A percentile compares a stretch with the other conserved stretches of the same genome.
Evolutionary conservation across 2,329 filamentous ascomycete species (phyloP).

Genomic region (Ophiostoma ulmi): DNA sequence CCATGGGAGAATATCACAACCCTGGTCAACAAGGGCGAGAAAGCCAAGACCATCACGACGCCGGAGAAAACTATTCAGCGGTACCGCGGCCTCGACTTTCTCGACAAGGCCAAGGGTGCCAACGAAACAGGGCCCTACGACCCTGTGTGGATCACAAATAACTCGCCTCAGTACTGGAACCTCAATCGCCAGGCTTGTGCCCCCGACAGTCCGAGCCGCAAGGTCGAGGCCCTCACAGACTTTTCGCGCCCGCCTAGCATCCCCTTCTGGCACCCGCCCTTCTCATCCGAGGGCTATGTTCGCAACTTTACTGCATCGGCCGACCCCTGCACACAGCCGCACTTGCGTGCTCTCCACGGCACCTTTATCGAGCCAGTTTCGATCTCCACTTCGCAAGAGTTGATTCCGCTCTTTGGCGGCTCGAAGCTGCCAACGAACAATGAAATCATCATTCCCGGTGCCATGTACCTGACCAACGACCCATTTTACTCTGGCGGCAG

Average conservation of each 20-base stretch:
- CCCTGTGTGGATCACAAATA: constrained; percentile 44
- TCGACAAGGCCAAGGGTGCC: constrained; percentile 32
- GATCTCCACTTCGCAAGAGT: constrained; percentile 45
- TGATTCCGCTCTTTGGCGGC: constrained; percentile 55
- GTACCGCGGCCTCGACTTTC: constrained; percentile 39
- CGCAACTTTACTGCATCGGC: constrained; percentile 51
- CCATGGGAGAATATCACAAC: constrained; percentile 52
- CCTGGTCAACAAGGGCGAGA: constrained; percentile 46
- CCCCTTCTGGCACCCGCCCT: constrained; percentile 29
- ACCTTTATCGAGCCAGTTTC: constrained; percentile 50
- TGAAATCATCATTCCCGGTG: constrained; percentile 57
- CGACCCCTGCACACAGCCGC: constrained; percentile 52
- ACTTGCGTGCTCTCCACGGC: constrained; percentile 44
- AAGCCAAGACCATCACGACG: constrained; percentile 40
- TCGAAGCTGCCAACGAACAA: constrained; percentile 56
- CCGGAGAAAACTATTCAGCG: constrained; percentile 41
- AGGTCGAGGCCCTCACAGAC: constrained; percentile 37
- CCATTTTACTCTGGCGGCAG: constrained; percentile 54
- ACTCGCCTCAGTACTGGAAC: constrained; percentile 53
- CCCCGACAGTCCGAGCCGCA: constrained; percentile 47
- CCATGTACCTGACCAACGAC: constrained; percentile 58
- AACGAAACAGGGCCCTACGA: constrained; percentile 37
- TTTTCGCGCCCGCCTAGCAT: constrained; percentile 31
- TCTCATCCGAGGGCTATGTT: constrained; percentile 44
- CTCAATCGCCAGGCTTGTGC: constrained; percentile 53